Evolutionary conservation across 2,329 filamentous ascomycete species (phyloP).

Genomic region (Emmonsiellopsis sp.): DNA sequence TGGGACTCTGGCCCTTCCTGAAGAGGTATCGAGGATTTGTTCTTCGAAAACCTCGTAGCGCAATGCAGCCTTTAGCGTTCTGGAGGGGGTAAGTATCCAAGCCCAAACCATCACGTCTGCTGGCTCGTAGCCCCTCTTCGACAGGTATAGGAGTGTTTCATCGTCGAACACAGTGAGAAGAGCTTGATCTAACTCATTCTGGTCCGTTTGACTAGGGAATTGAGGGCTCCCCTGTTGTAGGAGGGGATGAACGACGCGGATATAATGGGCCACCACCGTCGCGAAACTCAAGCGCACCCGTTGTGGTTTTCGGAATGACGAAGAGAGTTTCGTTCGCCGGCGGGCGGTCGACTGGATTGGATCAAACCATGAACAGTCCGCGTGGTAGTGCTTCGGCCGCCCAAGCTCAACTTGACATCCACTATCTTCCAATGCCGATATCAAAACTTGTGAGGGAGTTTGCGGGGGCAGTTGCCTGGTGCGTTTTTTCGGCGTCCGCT

Average conservation of each 20-base stretch:
- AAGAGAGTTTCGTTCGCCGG: background rate
- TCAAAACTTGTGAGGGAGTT: constrained; percentile 9
- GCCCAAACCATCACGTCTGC: constrained; percentile 37
- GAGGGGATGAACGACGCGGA: constrained; percentile 24
- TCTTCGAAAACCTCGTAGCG: constrained; percentile 26
- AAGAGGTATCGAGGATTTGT: background rate
- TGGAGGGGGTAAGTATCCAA: constrained; percentile 35
- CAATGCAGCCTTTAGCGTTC: constrained; percentile 24
- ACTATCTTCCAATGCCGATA: constrained; percentile 5
- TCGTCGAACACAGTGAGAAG: constrained; percentile 25
- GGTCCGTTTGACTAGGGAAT: background rate
- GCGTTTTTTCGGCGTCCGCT: background rate
- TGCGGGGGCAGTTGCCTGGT: background rate
- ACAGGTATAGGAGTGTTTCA: constrained; percentile 20
- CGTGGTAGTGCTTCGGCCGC: background rate
- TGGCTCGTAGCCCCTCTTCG: constrained; percentile 22
- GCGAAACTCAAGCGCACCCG: constrained; percentile 4
- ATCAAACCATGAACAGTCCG: constrained; percentile 8
- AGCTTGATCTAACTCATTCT: constrained; percentile 15
- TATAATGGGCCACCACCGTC: constrained; percentile 30
- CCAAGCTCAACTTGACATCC: constrained; percentile 4
- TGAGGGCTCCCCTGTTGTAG: constrained; percentile 8
- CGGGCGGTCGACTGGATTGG: background rate
- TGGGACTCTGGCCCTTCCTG: constrained; percentile 21
- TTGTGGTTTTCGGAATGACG: background rate